Conservation (phyloP, 2,329 filamentous ascomycete genomes). For the Colletotrichum sidae region DNA sequence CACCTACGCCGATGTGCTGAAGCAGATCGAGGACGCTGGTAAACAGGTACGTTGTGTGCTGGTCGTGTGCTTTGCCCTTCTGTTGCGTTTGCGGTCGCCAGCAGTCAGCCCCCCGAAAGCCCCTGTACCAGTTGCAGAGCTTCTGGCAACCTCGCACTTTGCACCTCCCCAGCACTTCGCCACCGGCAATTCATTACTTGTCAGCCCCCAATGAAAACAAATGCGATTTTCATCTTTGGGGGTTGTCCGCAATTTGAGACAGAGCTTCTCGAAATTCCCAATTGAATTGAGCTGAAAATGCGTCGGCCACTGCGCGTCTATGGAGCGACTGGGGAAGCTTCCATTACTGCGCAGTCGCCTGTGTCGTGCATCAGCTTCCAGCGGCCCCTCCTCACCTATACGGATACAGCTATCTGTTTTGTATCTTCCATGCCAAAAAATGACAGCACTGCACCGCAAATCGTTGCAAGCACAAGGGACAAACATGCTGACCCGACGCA, state of each 20-base stretch:
- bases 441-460: neutral
- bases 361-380: conserved; percentile 4
- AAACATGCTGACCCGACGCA: conserved; percentile 48
- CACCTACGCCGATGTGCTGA: conserved; percentile 82
- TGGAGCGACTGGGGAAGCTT: conserved; percentile 11
- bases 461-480: neutral
- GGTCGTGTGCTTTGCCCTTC: conserved; percentile 38
- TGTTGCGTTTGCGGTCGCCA: conserved; percentile 1
- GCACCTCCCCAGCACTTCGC: conserved; percentile 4
- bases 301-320: conserved; percentile 1
- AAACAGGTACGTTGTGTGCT: conserved; percentile 72
- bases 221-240: conserved; percentile 15
- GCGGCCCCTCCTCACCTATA: neutral
- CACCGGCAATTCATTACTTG: conserved; percentile 22
- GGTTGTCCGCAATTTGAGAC: conserved; percentile 6
- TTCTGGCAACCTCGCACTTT: conserved; percentile 15
- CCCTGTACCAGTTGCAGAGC: conserved; percentile 22
- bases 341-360: conserved; percentile 14
- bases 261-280: conserved; percentile 37
- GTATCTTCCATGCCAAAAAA: conserved; percentile 1
- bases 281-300: conserved; percentile 33
- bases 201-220: conserved; percentile 24
- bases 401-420: neutral
- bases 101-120: neutral
- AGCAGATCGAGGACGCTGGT: conserved; percentile 77